Base-by-base conservation (phyloP, 2,329 filamentous ascomycete genomes). In the Diaporthe nobilis region DNA sequence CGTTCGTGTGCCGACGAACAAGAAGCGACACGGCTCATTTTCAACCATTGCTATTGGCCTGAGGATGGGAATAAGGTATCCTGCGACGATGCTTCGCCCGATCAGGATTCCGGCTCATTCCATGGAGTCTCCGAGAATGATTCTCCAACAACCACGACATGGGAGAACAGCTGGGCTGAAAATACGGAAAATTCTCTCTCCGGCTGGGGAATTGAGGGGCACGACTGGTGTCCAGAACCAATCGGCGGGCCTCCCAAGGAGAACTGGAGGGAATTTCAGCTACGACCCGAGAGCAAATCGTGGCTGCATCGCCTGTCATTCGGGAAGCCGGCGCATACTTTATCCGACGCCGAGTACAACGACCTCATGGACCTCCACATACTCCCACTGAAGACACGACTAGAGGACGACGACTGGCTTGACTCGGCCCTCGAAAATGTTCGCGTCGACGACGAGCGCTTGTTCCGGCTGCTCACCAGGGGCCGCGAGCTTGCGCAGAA, bases 241-340 rank as follows among this genome's bases (percentile, higher is more conserved):
- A n/a, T n/a, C n/a, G n/a, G n/a, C n/a, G n/a, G n/a, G n/a, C n/a
- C 17, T 4, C 44, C 17, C 7, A 49, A 22, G 4, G 44, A 49
- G 44, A 60, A 63, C 1, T 68, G 63, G 47, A 34, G 20, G 5
- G n/a, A n/a, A n/a, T n/a, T n/a, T n/a, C n/a, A n/a, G n/a, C 25
- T 49, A 5, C 61, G 17, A 10, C 42, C 42, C 1, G 20, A 9
- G 8, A 63, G n/a, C 58, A 44, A 28, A 2, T 17, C 7, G 0
- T 68, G 47, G 63, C 63, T 68, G 1, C 42, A n/a, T 17, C 0
- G 3, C 6, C 63, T 49, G 3, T 22, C 4, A 0, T 68, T 63
- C 15, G 3, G 12, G 20, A 22, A 15, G 10, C 2, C 39, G 1
- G 22, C 44, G 0, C 31, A 51, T 5, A 20, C 28, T 1, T n/a